Evolutionary conservation across 2,329 filamentous ascomycete species (phyloP).

Genomic region (Nemania sp.): DNA sequence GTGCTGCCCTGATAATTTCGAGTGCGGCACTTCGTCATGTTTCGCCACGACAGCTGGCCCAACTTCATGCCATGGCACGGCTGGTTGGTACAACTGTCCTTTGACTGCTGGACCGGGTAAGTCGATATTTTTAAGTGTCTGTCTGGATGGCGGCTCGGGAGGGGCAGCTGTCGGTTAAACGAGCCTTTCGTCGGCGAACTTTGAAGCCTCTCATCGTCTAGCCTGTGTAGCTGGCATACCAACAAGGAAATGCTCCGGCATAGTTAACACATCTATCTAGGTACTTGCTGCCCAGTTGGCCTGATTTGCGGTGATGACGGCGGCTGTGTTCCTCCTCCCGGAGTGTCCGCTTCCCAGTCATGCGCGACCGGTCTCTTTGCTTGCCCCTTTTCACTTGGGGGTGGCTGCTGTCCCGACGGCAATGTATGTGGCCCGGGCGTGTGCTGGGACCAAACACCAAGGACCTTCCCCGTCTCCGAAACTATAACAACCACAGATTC

Average conservation of each 20-base stretch:
- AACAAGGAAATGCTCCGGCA: neutral
- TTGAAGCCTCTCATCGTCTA: no score
- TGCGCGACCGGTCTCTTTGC: constrained; percentile 52
- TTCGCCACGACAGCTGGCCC: constrained; percentile 50
- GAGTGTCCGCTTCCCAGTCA: constrained; percentile 43
- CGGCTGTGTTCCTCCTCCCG: constrained; percentile 50
- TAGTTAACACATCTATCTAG: constrained; percentile 35
- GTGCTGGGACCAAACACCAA: constrained; percentile 54
- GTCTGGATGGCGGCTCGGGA: neutral
- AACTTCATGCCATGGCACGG: constrained; percentile 41
- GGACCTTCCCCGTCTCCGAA: constrained; percentile 49
- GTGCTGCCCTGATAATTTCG: constrained; percentile 53
- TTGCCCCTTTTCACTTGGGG: constrained; percentile 54
- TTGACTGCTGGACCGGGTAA: constrained; percentile 40
- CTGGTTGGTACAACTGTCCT: constrained; percentile 48
- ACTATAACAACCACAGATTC: constrained; percentile 51
- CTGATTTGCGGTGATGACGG: constrained; percentile 46
- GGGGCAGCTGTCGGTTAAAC: neutral
- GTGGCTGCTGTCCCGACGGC: constrained; percentile 56
- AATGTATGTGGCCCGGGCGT: constrained; percentile 51
- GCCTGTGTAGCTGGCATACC: no score
- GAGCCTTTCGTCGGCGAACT: neutral
- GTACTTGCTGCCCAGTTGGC: constrained; percentile 51
- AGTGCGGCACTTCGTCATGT: constrained; percentile 52
- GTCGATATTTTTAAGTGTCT: constrained; percentile 5